Evolutionary conservation across 2,329 filamentous ascomycete genomes (phyloP).

Genomic region (Neonectria neomacrospora): DNA sequence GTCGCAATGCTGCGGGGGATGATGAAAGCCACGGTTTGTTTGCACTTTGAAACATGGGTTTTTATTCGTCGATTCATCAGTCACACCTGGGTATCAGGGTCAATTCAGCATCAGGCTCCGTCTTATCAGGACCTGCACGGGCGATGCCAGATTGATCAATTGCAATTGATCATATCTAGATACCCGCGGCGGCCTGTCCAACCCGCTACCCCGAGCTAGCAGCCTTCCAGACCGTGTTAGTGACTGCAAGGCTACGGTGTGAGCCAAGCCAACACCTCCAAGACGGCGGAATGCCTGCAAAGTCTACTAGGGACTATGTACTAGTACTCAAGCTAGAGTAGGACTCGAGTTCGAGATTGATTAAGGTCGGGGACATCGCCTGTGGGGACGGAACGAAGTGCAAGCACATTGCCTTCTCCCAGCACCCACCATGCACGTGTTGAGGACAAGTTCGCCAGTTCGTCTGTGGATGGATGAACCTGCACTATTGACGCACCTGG

Average conservation of each 20-base stretch:
- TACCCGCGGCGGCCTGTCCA: background rate
- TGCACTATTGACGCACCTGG: constrained; percentile 11
- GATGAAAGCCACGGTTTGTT: constrained; percentile 14
- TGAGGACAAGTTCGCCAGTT: constrained; percentile 30
- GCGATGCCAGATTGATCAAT: constrained; percentile 6
- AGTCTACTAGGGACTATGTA: background rate
- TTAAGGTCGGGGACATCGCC: background rate
- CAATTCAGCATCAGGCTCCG: background rate
- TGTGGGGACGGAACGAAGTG: background rate
- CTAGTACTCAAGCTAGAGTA: background rate
- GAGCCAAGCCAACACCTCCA: background rate
- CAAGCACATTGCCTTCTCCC: background rate
- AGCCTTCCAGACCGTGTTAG: constrained; percentile 16
- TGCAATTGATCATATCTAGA: background rate
- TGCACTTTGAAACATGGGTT: background rate
- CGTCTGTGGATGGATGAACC: constrained; percentile 10
- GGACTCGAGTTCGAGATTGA: background rate
- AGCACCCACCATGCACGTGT: constrained; percentile 21
- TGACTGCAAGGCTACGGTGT: background rate
- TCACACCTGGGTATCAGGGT: background rate
- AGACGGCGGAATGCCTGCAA: background rate
- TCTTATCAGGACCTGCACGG: background rate
- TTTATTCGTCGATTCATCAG: background rate
- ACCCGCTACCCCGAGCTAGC: constrained; percentile 23
- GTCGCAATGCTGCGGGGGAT: constrained; percentile 1